Base-by-base conservation (phyloP, 1,139 yeast species). In the Candida freyschussii region DNA sequence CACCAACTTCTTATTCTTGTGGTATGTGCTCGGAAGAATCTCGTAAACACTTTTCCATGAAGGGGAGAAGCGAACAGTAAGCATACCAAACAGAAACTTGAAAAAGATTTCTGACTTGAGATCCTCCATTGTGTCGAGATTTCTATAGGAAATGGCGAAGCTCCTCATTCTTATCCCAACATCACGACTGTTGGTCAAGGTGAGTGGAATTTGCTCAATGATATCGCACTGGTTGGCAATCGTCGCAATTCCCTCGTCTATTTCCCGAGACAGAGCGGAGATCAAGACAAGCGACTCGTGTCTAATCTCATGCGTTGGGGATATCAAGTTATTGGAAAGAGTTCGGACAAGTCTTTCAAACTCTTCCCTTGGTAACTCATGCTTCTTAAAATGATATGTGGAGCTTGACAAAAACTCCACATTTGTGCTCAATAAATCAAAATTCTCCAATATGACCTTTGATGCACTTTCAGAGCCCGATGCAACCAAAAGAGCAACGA, bases 41-140 rank as follows among this genome's bases (percentile, higher is more conserved):
- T 80, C 91, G 36, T 68, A 63, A 3, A 83, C 80, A 5, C 83
- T 84, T 14, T 74, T 72, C 95, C 95, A 86, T 18, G 81, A 68
- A 2, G 98, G 98, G 40, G 86, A 83, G 49, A 91, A 87, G 41
- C 75, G 73, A 29, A 78, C 78, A 1, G 87, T 69, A 30, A 89
- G 60, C 41, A 83, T 65, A 17, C 96, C 97, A 55, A 86, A 75
- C 33, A 81, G 43, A 52, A 69, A 84, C 22, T 71, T 66, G 13
- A 78, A 64, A 17, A 81, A 65, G 6, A 73, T 57, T 12, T 50
- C 48, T 24, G 69, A 67, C 11, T 41, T 28, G 14, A 53, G 15
- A 0, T 55, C 44, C 9, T 69, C 61, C 9, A 17, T 29, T 1
- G 63, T 44, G 2, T 64, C 64, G 8, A 60, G 43, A n/a, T 62